These are phyloP conservation scores for Wickerhamomyces bovis DNA, from an alignment of 805 yeast species.

Conservation along the genomic window DNA sequence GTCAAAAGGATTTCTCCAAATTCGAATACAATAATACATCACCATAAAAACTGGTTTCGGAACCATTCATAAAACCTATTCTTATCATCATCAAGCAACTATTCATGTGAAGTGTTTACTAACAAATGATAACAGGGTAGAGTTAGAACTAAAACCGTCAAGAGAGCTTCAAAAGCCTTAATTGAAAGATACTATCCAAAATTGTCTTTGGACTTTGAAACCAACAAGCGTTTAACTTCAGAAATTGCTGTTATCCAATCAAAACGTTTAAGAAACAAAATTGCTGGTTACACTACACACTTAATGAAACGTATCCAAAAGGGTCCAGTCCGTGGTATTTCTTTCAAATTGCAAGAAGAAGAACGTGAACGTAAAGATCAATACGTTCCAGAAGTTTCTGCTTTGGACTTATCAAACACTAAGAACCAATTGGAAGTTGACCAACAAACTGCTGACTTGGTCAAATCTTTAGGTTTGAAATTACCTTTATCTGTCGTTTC, in stretches of 20 bases:
- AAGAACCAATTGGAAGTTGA: constrained; percentile 96
- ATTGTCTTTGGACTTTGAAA: constrained; percentile 98
- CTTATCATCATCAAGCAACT: not conserved
- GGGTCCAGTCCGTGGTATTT: constrained; percentile 99
- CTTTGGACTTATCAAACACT: constrained; percentile 95
- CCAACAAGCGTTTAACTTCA: constrained; percentile 98
- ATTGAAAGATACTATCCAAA: constrained; percentile 99
- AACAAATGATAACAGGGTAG: constrained; percentile 67
- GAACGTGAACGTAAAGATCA: constrained; percentile 99
- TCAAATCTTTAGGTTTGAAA: constrained; percentile 88
- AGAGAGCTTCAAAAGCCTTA: constrained; percentile 99
- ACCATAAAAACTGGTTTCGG: not conserved
- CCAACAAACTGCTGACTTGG: constrained; percentile 92
- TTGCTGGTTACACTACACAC: constrained; percentile 99
- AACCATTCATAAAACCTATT: not conserved
- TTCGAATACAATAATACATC: too few relatives aligned
- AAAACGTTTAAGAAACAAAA: constrained; percentile 99
- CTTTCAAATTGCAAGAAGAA: constrained; percentile 99
- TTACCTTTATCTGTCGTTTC: constrained; percentile 81
- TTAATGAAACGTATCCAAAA: constrained; percentile 99
- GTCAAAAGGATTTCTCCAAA: too few relatives aligned
- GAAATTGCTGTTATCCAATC: constrained; percentile 99
- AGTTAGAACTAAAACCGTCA: constrained; percentile 99
- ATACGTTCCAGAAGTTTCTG: constrained; percentile 99
- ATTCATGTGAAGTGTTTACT: constrained; percentile 9